A percentile compares a stretch with the other conserved stretches of the same genome.
These are phyloP conservation scores for Gentiana straminea DNA, from an alignment of 257 asterid genomes.

Conservation along the genomic window DNA sequence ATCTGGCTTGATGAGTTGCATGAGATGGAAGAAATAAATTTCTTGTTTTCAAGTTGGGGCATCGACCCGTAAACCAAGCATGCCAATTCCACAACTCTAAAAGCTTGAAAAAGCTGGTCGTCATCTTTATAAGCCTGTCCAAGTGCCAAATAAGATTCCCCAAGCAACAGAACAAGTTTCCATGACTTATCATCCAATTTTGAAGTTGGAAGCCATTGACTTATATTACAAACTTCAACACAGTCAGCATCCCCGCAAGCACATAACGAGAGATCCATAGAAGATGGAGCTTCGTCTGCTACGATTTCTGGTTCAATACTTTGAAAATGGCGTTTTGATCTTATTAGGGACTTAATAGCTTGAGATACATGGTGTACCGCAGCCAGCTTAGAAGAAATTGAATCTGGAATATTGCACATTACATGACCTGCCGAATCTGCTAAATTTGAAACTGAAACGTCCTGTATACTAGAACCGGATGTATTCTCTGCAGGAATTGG, in stretches of 20 bases:
- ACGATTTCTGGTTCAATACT: constrained; percentile 30
- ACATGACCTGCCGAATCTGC: constrained; percentile 24
- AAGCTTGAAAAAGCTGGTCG: constrained; percentile 59
- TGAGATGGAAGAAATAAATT: constrained; percentile 76
- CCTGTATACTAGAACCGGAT: constrained; percentile 21
- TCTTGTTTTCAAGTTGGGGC: constrained; percentile 54
- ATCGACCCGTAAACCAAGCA: constrained; percentile 90
- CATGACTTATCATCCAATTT: constrained; percentile 84
- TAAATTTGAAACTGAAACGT: constrained; percentile 20
- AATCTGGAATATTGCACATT: constrained; percentile 42
- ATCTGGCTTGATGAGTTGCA: constrained; percentile 25
- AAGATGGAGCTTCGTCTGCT: constrained; percentile 31
- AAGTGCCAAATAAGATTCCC: constrained; percentile 91
- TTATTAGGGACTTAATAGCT: constrained; percentile 75
- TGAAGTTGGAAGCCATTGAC: constrained; percentile 88
- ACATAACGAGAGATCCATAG: constrained; percentile 56
- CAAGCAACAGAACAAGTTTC: constrained; percentile 90
- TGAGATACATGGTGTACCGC: constrained; percentile 96
- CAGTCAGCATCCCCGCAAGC: constrained; percentile 88
- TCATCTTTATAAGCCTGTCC: constrained; percentile 76
- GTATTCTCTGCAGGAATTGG: constrained; percentile 13
- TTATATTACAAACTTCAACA: constrained; percentile 85
- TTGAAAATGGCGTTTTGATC: constrained; percentile 71
- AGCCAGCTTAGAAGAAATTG: constrained; percentile 65
- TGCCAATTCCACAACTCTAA: constrained; percentile 73